These are phyloP conservation scores for Psidium friedrichsthalianum DNA, from an alignment of 345 rosid genomes.

Conservation along the genomic window DNA sequence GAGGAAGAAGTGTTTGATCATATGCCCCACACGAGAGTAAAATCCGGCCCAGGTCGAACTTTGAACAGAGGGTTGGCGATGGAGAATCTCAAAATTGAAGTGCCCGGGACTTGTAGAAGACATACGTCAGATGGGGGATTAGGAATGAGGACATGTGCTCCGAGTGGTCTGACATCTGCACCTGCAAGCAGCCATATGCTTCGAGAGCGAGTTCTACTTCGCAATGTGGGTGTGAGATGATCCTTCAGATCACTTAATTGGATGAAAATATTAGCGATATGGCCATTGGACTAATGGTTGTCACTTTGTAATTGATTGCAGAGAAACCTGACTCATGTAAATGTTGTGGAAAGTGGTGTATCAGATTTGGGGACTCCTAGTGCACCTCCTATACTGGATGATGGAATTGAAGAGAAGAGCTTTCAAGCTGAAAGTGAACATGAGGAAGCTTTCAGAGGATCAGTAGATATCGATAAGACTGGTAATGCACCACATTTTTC, in stretches of 20 bases:
- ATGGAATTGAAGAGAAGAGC: slow-evolving; percentile 26
- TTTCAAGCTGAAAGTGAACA: slow-evolving; percentile 19
- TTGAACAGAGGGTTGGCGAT: slow-evolving; percentile 49
- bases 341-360: background rate
- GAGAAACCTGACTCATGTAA: background rate
- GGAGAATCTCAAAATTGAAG: slow-evolving; percentile 59
- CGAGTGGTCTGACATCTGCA: slow-evolving; percentile 25
- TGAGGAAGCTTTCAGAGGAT: background rate
- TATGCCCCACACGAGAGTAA: background rate
- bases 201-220: slow-evolving; percentile 31
- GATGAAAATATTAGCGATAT: background rate
- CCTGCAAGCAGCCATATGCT: slow-evolving; percentile 23
- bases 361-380: slow-evolving; percentile 67
- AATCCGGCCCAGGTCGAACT: background rate
- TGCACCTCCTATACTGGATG: slow-evolving; percentile 77
- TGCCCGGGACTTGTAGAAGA: slow-evolving; percentile 45
- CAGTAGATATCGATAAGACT: slow-evolving; percentile 14
- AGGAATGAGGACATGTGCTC: slow-evolving; percentile 13
- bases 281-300: background rate
- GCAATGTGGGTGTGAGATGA: slow-evolving; percentile 27
- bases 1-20: slow-evolving; percentile 25
- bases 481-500: slow-evolving; percentile 16
- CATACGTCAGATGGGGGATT: slow-evolving; percentile 36
- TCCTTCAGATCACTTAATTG: background rate
- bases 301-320: background rate